Evolutionary conservation across 2,329 filamentous ascomycete species (phyloP), one percentile per base, ranked within the genome.

Genomic region (Colletotrichum noveboracense): DNA sequence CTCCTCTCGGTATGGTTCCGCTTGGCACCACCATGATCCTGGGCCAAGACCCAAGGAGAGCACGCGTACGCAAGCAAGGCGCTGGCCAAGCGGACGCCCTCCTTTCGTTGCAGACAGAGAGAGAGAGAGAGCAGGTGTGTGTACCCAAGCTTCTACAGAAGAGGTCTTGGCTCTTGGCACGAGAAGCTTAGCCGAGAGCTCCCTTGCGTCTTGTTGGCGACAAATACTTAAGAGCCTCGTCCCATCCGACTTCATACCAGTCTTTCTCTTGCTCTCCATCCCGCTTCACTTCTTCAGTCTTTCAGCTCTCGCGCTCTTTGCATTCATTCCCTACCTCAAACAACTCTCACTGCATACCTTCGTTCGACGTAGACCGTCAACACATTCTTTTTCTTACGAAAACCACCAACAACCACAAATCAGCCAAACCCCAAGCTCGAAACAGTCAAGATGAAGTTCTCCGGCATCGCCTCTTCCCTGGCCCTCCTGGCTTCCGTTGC

Each of bases 371-470:
- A 66, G 74, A 76, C 62, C 76, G 74, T 77, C 70, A 74, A 74
- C 74, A 68, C 70, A 38, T 55, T 75, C 64, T 12, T 56, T 73
- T 14, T 68, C n/a, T 28, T 14, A 64, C 43, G 30, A 38, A 74
- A 74, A 55, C 24, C 58, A 58, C 24, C 21, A 1, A 56, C 55
- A 1, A 56, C 55, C 43, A 64, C 38, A 61, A 68, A 69, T 64
- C 56, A 75, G 32, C 65, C 30, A 56, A 26, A 24, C 24, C 24
- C 48, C 34, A 70, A 32, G 71, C 21, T 56, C 56, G 14, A 62
- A 61, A 14, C 4, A 66, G 62, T 74, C 75, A 77, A 71, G 34
- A 84, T 84, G 82, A 84, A 83, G 81, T 83, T 82, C 80, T 73
- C 80, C 77, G 77, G 78, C 64, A 73, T 83, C 68, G 74, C 82